These are phyloP conservation scores for Talaromyces sp. DNA, from an alignment of 2,329 filamentous ascomycete genomes.

Conservation along the genomic window DNA sequence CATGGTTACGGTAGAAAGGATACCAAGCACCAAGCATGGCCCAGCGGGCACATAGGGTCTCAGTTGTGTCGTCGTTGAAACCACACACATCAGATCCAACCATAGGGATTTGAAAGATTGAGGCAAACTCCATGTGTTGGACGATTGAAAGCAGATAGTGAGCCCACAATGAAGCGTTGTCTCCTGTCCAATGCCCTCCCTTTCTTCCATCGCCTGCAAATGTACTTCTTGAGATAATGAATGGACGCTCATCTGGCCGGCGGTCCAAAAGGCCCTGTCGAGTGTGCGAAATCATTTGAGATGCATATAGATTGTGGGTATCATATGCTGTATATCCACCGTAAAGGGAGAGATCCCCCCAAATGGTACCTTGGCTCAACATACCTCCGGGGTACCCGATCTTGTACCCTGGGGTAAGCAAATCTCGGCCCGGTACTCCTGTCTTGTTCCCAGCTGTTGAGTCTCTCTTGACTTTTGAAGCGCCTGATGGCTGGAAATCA, in stretches of 20 bases:
- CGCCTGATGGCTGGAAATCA: slow-evolving; percentile 57
- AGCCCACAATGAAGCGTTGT: slow-evolving; percentile 55
- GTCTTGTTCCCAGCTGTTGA: slow-evolving; percentile 4
- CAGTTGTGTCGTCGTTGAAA: slow-evolving; percentile 62
- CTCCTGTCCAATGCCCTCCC: slow-evolving; percentile 56
- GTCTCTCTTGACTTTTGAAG: neutral
- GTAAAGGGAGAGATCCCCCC: slow-evolving; percentile 60
- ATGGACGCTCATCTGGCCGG: slow-evolving; percentile 58
- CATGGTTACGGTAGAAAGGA: slow-evolving; percentile 74
- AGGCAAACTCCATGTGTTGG: slow-evolving; percentile 56
- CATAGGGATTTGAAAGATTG: slow-evolving; percentile 65
- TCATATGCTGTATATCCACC: slow-evolving; percentile 67
- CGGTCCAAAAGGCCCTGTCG: slow-evolving; percentile 61
- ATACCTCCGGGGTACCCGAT: slow-evolving; percentile 51
- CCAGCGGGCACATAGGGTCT: slow-evolving; percentile 69
- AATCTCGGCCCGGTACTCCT: slow-evolving; percentile 59
- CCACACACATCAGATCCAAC: slow-evolving; percentile 72
- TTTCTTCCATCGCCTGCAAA: slow-evolving; percentile 65
- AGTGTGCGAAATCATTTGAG: slow-evolving; percentile 63
- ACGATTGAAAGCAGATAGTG: slow-evolving; percentile 57
- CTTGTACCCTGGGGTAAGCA: slow-evolving; percentile 60
- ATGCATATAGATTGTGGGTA: slow-evolving; percentile 71
- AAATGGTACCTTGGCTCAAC: slow-evolving; percentile 54
- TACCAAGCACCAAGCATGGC: slow-evolving; percentile 66
- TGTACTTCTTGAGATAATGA: slow-evolving; percentile 71